A percentile compares a stretch with the other conserved stretches of the same genome.
These are phyloP conservation scores for Hypoxylon rickii DNA, from an alignment of 495 filamentous ascomycete genomes.

Conservation along the genomic window DNA sequence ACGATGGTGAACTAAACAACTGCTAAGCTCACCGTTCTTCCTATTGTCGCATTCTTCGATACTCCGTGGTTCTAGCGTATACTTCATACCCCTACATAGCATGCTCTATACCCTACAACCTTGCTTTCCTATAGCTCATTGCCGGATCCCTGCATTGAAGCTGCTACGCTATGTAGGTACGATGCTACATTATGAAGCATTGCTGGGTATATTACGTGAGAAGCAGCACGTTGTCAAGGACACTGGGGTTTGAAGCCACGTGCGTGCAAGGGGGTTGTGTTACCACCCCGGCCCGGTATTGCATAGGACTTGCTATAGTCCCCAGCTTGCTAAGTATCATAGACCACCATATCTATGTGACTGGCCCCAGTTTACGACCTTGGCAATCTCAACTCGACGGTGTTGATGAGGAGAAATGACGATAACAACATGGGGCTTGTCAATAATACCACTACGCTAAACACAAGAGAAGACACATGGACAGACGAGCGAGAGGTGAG, in stretches of 20 bases:
- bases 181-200: too few species aligned
- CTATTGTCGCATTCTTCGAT: background rate
- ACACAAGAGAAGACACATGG: too few species aligned
- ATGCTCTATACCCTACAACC: too few species aligned
- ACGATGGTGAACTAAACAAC: background rate
- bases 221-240: background rate
- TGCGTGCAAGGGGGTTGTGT: too few species aligned
- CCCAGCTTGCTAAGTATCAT: background rate
- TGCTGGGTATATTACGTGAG: background rate
- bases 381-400: constrained; percentile 22
- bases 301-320: too few species aligned
- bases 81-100: too few species aligned
- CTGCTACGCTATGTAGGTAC: background rate
- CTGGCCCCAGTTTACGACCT: constrained; percentile 9
- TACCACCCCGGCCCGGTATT: background rate
- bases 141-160: too few species aligned
- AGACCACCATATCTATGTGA: background rate
- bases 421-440: constrained; percentile 1
- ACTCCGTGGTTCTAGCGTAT: background rate
- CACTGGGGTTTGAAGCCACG: background rate
- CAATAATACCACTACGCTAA: too few species aligned
- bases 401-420: constrained; percentile 3
- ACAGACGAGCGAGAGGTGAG: too few species aligned
- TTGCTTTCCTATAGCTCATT: too few species aligned
- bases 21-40: background rate